phyloP scores from a whole-genome alignment of 2,329 filamentous ascomycete species.

The Fusarium torulosum region DNA sequence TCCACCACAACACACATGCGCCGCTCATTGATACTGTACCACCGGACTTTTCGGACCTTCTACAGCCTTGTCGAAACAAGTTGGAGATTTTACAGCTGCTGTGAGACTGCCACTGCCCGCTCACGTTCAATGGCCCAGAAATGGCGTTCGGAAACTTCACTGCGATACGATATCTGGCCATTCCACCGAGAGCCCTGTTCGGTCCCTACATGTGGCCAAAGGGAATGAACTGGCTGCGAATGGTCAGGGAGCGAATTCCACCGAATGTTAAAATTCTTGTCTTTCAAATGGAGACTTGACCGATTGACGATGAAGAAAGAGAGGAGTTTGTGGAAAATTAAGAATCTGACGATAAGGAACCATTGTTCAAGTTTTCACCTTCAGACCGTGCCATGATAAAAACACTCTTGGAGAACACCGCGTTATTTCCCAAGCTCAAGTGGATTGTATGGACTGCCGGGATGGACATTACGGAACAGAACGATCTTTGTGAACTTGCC shows the following conservation, averaged over 20 bases:
- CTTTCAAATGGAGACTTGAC: neutral
- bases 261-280: neutral
- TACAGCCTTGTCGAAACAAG: neutral
- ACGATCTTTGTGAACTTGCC: neutral
- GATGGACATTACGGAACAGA: neutral
- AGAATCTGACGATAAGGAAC: neutral
- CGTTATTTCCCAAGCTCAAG: neutral
- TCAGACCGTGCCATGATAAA: neutral
- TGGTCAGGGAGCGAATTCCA: neutral
- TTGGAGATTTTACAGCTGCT: neutral
- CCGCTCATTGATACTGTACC: neutral
- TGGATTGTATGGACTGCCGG: neutral
- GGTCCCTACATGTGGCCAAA: neutral
- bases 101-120: neutral
- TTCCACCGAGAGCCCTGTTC: neutral
- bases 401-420: neutral
- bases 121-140: accelerated
- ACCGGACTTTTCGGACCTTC: neutral
- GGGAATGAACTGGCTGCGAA: neutral
- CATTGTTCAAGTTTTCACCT: neutral
- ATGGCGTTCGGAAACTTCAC: neutral
- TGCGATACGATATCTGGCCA: neutral
- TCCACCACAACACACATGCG: neutral
- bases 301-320: neutral
- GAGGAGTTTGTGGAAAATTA: neutral